Percentiles rank a stretch among this genome's conserved stretches.
phyloP scores from a whole-genome alignment of 2,329 filamentous ascomycete species.

The Aspergillus glaucus region DNA sequence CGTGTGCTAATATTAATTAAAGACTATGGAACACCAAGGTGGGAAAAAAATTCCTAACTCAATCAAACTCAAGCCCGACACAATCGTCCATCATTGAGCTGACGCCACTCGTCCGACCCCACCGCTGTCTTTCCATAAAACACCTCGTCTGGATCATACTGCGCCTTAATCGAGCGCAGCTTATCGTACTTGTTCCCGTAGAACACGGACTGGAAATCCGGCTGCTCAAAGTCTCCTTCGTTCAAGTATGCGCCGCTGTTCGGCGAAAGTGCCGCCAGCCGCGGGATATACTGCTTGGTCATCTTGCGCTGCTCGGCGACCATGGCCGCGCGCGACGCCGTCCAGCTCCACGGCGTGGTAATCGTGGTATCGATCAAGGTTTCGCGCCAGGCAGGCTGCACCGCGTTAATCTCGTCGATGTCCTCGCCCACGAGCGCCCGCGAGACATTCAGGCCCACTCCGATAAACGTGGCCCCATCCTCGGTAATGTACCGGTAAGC shows the following conservation, averaged over 20 bases:
- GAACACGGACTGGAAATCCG: constrained; percentile 36
- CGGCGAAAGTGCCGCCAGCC: constrained; percentile 31
- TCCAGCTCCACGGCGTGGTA: constrained; percentile 34
- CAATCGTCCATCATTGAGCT: constrained; percentile 32
- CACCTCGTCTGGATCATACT: constrained; percentile 36
- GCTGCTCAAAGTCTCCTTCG: constrained; percentile 38
- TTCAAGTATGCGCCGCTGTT: constrained; percentile 38
- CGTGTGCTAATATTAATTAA: too few relatives aligned
- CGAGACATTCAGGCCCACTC: constrained; percentile 35
- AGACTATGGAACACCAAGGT: too few relatives aligned
- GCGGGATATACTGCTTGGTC: constrained; percentile 34
- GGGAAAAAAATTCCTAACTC: too few relatives aligned
- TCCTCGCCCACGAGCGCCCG: constrained; percentile 33
- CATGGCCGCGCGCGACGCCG: constrained; percentile 26
- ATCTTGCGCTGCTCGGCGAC: constrained; percentile 30
- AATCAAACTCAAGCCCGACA: constrained; percentile 20
- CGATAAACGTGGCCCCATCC: constrained; percentile 28
- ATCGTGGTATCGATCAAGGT: constrained; percentile 36
- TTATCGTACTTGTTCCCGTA: constrained; percentile 37
- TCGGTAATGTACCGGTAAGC: constrained; percentile 31
- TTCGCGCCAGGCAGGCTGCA: constrained; percentile 38
- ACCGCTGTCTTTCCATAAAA: constrained; percentile 43
- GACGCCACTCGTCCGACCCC: constrained; percentile 46
- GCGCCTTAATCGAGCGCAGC: constrained; percentile 33
- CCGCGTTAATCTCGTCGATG: constrained; percentile 38